These are phyloP conservation scores for Cadophora malorum DNA, from an alignment of 2,329 filamentous ascomycete genomes.

Conservation along the genomic window DNA sequence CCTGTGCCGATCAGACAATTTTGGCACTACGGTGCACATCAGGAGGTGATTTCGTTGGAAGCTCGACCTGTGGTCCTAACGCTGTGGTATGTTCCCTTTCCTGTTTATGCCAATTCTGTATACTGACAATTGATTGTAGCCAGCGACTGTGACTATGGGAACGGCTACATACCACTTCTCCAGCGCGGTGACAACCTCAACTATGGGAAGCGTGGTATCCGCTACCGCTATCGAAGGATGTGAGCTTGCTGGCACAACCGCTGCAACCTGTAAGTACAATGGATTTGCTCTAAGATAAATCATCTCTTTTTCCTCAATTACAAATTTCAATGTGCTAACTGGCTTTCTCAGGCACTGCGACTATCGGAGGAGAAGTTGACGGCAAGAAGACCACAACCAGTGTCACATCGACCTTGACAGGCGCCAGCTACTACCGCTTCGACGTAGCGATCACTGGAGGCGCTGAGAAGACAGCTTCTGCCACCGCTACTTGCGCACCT, in stretches of 20 bases:
- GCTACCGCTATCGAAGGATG: conserved; percentile 19
- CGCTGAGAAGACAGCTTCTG: conserved; percentile 24
- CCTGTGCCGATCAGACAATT: conserved; percentile 19
- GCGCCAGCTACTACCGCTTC: conserved; percentile 15
- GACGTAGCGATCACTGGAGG: conserved; percentile 24
- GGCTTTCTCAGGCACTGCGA: conserved; percentile 14
- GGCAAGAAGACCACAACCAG: conserved; percentile 8
- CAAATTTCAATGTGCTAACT: no score
- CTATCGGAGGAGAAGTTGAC: conserved; percentile 14
- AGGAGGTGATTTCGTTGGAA: neutral
- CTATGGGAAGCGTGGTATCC: conserved; percentile 5
- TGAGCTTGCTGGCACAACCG: conserved; percentile 14
- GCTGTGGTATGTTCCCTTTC: conserved; percentile 1
- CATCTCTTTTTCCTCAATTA: neutral
- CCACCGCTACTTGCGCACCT: conserved; percentile 15
- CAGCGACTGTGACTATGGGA: conserved; percentile 11
- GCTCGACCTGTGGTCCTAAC: conserved; percentile 21
- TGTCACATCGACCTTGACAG: neutral
- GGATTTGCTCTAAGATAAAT: neutral
- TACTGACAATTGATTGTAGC: neutral
- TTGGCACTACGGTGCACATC: conserved; percentile 20
- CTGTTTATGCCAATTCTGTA: neutral
- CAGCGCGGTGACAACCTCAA: conserved; percentile 17
- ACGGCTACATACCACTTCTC: conserved; percentile 19
- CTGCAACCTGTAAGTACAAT: conserved; percentile 22